These are phyloP conservation scores for Pleurotus tuoliensis DNA, from an alignment of 768 basidiomycete genomes.

Conservation along the genomic window DNA sequence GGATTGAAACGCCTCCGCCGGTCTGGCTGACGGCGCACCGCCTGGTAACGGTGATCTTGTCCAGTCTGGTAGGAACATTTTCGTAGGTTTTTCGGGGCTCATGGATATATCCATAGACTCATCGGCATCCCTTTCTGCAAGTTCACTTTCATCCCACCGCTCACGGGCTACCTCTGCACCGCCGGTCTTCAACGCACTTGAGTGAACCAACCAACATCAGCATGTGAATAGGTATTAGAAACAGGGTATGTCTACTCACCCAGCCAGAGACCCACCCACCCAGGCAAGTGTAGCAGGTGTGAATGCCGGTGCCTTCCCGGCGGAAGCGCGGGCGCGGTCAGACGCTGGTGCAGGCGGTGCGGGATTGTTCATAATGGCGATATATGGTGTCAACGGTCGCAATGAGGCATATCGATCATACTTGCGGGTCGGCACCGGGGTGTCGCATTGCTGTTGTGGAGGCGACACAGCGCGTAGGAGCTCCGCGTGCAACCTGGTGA, in stretches of 20 bases:
- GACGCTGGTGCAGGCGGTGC: constrained; percentile 49
- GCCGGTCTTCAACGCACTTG: constrained; percentile 80
- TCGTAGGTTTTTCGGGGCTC: constrained; percentile 27
- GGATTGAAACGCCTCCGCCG: neutral
- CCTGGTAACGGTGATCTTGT: constrained; percentile 57
- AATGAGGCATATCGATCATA: constrained; percentile 78
- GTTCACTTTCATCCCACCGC: constrained; percentile 76
- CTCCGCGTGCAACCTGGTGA: constrained; percentile 80
- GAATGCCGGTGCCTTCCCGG: constrained; percentile 87
- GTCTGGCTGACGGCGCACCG: constrained; percentile 58
- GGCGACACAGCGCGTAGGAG: constrained; percentile 59
- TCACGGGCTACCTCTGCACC: constrained; percentile 81
- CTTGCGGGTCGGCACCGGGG: constrained; percentile 33
- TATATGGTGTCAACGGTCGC: constrained; percentile 63
- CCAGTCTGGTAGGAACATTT: constrained; percentile 75
- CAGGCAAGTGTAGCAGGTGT: constrained; percentile 77
- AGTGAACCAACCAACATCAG: constrained; percentile 6
- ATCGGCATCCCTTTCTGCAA: constrained; percentile 38
- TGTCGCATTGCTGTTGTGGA: constrained; percentile 17
- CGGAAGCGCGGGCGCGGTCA: constrained; percentile 52
- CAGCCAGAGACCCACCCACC: constrained; percentile 92
- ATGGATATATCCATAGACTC: constrained; percentile 36
- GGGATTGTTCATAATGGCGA: constrained; percentile 87
- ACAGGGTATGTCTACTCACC: constrained; percentile 44
- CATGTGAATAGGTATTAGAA: neutral